Conservation (phyloP, 2,329 filamentous ascomycete genomes). For the Leptosphaerulina australis region DNA sequence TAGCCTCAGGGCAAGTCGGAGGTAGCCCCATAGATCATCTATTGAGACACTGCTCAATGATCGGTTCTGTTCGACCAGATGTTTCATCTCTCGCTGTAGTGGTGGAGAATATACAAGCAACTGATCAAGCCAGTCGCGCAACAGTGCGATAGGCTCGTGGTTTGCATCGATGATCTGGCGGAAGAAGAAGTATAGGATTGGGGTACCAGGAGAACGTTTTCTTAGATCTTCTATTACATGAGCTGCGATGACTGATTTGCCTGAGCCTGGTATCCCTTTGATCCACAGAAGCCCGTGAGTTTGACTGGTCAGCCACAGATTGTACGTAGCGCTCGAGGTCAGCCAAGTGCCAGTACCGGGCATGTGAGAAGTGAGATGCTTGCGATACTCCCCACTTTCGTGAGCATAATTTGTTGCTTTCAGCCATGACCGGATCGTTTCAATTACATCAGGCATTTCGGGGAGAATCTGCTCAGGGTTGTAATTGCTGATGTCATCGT, state of each 20-base stretch:
- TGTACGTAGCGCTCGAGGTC: conserved; percentile 8
- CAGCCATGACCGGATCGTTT: conserved; percentile 24
- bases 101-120: conserved; percentile 36
- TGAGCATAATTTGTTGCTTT: conserved; percentile 21
- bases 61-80: background rate
- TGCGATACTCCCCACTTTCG: conserved; percentile 21
- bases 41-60: conserved; percentile 4
- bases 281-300: conserved; percentile 28
- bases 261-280: conserved; percentile 49
- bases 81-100: conserved; percentile 30
- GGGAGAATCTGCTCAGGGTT: conserved; percentile 45
- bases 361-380: conserved; percentile 24
- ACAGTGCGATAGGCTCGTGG: conserved; percentile 28
- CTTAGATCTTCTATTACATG: conserved; percentile 21
- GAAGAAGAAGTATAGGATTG: conserved; percentile 50
- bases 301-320: conserved; percentile 13
- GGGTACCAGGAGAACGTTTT: conserved; percentile 3
- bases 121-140: conserved; percentile 46
- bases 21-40: conserved; percentile 20
- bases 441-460: conserved; percentile 22
- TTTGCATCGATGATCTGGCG: conserved; percentile 46
- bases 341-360: conserved; percentile 22
- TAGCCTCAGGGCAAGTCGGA: conserved; percentile 14
- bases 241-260: conserved; percentile 47
- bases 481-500: conserved; percentile 42